Evolutionary conservation across 495 filamentous ascomycete species (phyloP), one percentile per base, ranked within the genome.

Genomic region (Lichina pygmaea): DNA sequence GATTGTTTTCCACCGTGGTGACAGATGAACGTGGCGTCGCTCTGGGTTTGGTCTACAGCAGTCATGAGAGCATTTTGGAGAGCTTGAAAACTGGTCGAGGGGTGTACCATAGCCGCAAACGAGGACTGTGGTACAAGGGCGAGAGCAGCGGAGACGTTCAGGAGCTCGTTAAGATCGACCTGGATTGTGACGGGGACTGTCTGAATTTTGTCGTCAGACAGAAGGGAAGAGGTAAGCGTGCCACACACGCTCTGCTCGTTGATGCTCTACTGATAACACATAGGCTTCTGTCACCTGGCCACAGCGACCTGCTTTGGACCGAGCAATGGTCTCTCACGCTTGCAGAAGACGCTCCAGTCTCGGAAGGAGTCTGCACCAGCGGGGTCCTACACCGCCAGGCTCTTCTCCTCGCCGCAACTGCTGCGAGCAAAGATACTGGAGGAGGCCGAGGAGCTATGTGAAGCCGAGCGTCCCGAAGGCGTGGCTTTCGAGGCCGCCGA

Each of bases 371-470:
- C 77, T 8, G 84, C 89, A 0, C 86, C 86, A 3, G 68, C 67
- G 48, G 86, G 85, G 0, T 95, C 89, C 12, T 97, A 97, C 57
- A 97, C 89, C 11, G 81, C 82, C 33, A 66, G 89, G 13, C 63
- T 97, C 8, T 97, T 94, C 65, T 81, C 76, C 30, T 91, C 95
- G 47, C 72, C 81, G 46, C 82, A 89, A 60, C 71, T 95, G 15
- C 63, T 92, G 12, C 68, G 78, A 34, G 91, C 89, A 3, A 97
- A 97, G 66, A 93, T 97, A 39, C 89, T 93, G 78, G 89, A 97
- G 60, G 89, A 97, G 57, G 89, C 89, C 3, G 78, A 83, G 49
- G 89, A 97, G 61, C 64, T 97, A 32, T 95, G 89, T 62, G 70
- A 81, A 43, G 89, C 89, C 11, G 69, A 67, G 36, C 75, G 72